A percentile compares a stretch with the other conserved stretches of the same genome.
phyloP scores from a whole-genome alignment of 1,284 basidiomycete species.

The Ganoderma sinense region DNA sequence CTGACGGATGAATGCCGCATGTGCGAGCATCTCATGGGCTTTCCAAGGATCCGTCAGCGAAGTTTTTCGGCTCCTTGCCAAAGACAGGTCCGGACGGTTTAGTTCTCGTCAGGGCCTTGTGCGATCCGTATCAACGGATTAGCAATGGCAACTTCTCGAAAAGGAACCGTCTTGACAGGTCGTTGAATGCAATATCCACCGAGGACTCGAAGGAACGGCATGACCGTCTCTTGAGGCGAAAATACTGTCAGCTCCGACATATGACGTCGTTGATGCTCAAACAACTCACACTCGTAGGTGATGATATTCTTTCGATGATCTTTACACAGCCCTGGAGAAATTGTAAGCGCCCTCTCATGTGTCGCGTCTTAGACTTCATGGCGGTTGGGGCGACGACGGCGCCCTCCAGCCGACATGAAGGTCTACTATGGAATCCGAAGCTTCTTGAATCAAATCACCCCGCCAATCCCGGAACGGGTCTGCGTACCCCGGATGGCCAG shows the following conservation, averaged over 20 bases:
- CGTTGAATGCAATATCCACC: neutral
- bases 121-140: constrained; percentile 3
- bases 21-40: neutral
- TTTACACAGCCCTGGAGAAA: too few species aligned
- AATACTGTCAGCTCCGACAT: neutral
- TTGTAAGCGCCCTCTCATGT: too few species aligned
- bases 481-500: neutral
- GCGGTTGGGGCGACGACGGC: neutral
- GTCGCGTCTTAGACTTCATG: neutral
- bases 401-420: neutral
- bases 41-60: neutral
- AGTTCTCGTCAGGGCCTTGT: neutral
- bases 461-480: neutral
- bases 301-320: neutral
- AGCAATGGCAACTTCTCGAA: neutral
- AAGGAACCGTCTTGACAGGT: neutral
- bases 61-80: neutral
- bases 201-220: constrained; percentile 1
- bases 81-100: neutral
- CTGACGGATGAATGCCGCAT: neutral
- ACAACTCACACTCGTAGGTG: neutral
- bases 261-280: neutral
- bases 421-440: neutral
- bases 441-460: constrained; percentile 3
- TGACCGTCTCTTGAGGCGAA: neutral